A percentile compares a stretch with the other conserved stretches of the same genome.
phyloP scores from a whole-genome alignment of 176 grass and related monocot species.

The Bonia amplexicaulis region DNA sequence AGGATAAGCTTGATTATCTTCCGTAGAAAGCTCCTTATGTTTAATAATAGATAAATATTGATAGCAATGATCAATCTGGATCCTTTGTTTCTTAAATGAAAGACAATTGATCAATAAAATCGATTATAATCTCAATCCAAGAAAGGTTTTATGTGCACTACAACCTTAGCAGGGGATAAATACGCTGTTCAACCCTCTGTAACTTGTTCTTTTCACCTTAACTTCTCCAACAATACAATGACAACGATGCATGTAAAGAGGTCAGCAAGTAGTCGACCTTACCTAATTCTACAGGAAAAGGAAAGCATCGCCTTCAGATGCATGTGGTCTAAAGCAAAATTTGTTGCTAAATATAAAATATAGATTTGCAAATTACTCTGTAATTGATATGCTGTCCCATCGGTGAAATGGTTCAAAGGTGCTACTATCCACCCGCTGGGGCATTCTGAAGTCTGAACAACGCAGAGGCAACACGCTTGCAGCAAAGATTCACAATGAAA shows the following conservation, averaged over 20 bases:
- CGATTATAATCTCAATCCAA: conserved; percentile 8
- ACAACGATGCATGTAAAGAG: conserved; percentile 20
- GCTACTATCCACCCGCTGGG: conserved; percentile 15
- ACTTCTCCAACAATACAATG: conserved; percentile 29
- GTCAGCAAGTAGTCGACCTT: not conserved
- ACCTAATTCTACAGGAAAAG: conserved; percentile 40
- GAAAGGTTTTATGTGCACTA: not conserved
- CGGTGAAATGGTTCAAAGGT: conserved; percentile 30
- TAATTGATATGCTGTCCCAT: conserved; percentile 27
- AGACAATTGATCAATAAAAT: not conserved
- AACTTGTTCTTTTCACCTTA: not conserved
- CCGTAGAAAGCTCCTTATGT: conserved; percentile 5
- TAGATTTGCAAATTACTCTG: conserved; percentile 38
- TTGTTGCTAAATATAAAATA: conserved; percentile 42
- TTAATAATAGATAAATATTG: not conserved
- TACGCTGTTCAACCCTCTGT: not conserved
- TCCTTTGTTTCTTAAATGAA: conserved; percentile 23
- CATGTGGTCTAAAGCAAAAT: conserved; percentile 52
- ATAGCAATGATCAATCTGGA: not conserved
- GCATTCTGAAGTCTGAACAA: conserved; percentile 19
- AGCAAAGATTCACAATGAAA: conserved; percentile 22
- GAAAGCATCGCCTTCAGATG: conserved; percentile 30
- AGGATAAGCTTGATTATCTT: conserved; percentile 23
- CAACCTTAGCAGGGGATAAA: not conserved
- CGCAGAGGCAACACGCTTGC: conserved; percentile 28